Percentiles rank a stretch among this genome's conserved stretches.
Evolutionary conservation across 495 filamentous ascomycete genomes (phyloP).

Genomic region (Talaromyces stipitatus): DNA sequence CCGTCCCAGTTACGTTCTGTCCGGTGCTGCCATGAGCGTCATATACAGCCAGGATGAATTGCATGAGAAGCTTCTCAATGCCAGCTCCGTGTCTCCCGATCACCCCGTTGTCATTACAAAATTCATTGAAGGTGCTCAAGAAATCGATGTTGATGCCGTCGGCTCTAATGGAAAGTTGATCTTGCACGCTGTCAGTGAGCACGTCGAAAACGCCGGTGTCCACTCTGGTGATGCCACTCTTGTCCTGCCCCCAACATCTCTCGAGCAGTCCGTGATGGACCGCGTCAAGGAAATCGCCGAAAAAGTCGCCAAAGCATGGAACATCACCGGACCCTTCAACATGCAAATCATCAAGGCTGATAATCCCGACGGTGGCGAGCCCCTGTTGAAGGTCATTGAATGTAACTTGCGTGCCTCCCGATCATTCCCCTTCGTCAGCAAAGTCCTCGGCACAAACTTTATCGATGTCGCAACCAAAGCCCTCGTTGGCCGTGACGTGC

Average conservation of each 20-base stretch:
- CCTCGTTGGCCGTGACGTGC: constrained; percentile 78
- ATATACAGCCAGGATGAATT: constrained; percentile 84
- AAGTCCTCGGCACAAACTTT: constrained; percentile 95
- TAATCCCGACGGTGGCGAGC: constrained; percentile 53
- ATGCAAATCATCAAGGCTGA: constrained; percentile 99
- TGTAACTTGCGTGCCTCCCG: constrained; percentile 97
- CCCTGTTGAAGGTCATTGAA: constrained; percentile 89
- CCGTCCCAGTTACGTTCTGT: constrained; percentile 90
- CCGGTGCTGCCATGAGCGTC: constrained; percentile 96
- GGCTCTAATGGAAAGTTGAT: constrained; percentile 79
- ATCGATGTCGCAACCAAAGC: constrained; percentile 94
- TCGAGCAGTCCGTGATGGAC: constrained; percentile 67
- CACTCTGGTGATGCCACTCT: constrained; percentile 94
- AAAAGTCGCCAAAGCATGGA: constrained; percentile 96
- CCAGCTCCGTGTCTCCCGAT: constrained; percentile 85
- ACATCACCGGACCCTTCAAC: constrained; percentile 95
- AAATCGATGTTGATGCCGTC: constrained; percentile 97
- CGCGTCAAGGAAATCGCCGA: constrained; percentile 90
- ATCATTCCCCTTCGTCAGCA: constrained; percentile 96
- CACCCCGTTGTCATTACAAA: constrained; percentile 98
- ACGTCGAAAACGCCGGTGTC: constrained; percentile 93
- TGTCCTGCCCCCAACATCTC: constrained; percentile 74
- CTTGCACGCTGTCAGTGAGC: constrained; percentile 90
- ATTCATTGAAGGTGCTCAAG: constrained; percentile 94
- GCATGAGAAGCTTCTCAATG: constrained; percentile 79